These are phyloP conservation scores for Protomyces pachydermus DNA, from an alignment of 1,139 yeast genomes.

Conservation along the genomic window DNA sequence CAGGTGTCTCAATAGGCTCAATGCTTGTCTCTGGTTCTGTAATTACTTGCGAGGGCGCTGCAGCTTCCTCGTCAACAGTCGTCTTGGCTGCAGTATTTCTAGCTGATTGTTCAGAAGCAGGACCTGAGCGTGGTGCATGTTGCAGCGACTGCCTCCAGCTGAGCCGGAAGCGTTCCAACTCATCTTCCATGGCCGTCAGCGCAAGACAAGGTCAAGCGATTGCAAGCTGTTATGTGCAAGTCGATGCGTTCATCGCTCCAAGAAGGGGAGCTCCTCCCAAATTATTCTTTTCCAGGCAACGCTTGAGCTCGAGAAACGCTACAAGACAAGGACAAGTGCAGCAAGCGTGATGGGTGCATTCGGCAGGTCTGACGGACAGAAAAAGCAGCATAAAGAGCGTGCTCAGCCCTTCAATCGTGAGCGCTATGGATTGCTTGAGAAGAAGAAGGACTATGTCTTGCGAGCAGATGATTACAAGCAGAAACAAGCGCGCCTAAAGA, in stretches of 20 bases:
- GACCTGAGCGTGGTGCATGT: not conserved
- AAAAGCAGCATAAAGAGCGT: slow-evolving; percentile 65
- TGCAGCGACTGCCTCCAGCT: not conserved
- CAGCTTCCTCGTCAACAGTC: too few species aligned
- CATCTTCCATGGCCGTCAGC: not conserved
- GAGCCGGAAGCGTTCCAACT: not conserved
- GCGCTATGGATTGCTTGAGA: slow-evolving; percentile 78
- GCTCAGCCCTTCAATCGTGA: slow-evolving; percentile 73
- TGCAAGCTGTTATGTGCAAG: not conserved
- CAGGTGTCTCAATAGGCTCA: not conserved
- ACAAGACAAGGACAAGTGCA: not conserved
- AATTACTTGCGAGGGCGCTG: too few species aligned
- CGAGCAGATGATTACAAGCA: slow-evolving; percentile 86
- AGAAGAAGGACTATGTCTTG: slow-evolving; percentile 85
- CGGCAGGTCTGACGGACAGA: slow-evolving; percentile 24
- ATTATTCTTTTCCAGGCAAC: not conserved
- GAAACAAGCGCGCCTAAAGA: slow-evolving; percentile 78
- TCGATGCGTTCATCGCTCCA: not conserved
- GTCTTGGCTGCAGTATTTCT: too few species aligned
- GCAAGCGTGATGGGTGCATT: slow-evolving; percentile 13
- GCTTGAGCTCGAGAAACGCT: too few species aligned
- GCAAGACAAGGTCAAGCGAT: not conserved
- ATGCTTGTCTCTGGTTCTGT: too few species aligned
- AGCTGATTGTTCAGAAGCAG: too few species aligned
- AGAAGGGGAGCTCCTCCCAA: not conserved